Evolutionary conservation across 768 basidiomycete genomes (phyloP).

Genomic region (Cantharellus cinnabarinus): DNA sequence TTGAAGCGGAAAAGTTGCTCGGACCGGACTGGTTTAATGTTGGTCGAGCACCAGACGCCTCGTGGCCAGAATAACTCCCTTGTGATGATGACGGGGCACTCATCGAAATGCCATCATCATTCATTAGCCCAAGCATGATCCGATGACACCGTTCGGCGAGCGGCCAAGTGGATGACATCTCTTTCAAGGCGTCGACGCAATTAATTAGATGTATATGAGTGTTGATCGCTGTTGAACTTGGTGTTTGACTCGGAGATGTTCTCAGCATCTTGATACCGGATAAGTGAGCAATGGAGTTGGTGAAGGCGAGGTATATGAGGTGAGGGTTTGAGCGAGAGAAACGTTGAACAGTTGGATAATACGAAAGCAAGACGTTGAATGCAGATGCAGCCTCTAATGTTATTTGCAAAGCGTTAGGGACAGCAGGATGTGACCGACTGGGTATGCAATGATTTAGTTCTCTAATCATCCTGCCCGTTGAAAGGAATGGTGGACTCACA

Average conservation of each 20-base stretch:
- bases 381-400: background rate
- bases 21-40: too few relatives aligned
- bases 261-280: background rate
- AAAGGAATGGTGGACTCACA: background rate
- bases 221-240: background rate
- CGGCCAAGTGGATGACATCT: background rate
- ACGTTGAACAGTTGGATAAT: background rate
- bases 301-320: background rate
- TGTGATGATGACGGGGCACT: too few relatives aligned
- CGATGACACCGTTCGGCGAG: background rate
- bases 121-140: background rate
- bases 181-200: background rate
- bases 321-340: background rate
- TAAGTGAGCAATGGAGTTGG: background rate
- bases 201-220: background rate
- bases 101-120: background rate
- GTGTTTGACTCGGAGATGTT: too few relatives aligned
- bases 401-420: background rate
- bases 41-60: too few relatives aligned
- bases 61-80: too few relatives aligned
- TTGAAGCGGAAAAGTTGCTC: too few relatives aligned
- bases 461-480: background rate
- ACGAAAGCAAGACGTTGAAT: background rate
- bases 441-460: background rate
- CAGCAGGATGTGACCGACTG: background rate